These are phyloP conservation scores for Physcia stellaris DNA, from an alignment of 495 filamentous ascomycete species.

Conservation along the genomic window DNA sequence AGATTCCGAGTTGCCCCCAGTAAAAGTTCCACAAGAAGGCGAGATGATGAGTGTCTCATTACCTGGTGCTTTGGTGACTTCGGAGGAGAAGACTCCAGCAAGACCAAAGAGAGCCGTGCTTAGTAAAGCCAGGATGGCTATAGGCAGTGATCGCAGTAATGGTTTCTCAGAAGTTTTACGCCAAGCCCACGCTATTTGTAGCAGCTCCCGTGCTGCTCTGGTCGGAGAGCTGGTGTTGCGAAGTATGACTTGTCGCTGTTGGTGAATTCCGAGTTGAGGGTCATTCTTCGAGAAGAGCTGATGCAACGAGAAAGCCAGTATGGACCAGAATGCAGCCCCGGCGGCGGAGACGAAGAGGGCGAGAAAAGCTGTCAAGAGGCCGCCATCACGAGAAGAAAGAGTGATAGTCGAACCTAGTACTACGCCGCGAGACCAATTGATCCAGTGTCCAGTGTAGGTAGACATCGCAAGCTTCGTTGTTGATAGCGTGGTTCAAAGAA, in stretches of 20 bases:
- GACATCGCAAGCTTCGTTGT: too few relatives aligned
- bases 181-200: constrained; percentile 19
- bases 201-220: constrained; percentile 16
- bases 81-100: constrained; percentile 23
- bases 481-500: too few relatives aligned
- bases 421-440: constrained; percentile 26
- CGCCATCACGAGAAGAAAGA: constrained; percentile 19
- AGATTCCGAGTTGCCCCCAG: not conserved
- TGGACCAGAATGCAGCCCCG: constrained; percentile 24
- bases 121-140: constrained; percentile 19
- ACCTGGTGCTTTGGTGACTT: constrained; percentile 20
- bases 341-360: constrained; percentile 25
- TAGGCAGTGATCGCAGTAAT: constrained; percentile 17
- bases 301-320: constrained; percentile 26
- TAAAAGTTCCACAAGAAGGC: constrained; percentile 17
- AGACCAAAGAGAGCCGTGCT: constrained; percentile 18
- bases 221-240: constrained; percentile 19
- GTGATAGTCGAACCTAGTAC: constrained; percentile 29
- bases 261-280: constrained; percentile 15
- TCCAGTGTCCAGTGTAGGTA: constrained; percentile 29
- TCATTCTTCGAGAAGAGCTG: constrained; percentile 14
- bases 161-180: constrained; percentile 13
- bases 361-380: constrained; percentile 27
- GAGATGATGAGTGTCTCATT: constrained; percentile 17
- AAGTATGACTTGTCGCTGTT: constrained; percentile 26